These are phyloP conservation scores for Turritis glabra DNA, from an alignment of 345 rosid species.

Conservation along the genomic window DNA sequence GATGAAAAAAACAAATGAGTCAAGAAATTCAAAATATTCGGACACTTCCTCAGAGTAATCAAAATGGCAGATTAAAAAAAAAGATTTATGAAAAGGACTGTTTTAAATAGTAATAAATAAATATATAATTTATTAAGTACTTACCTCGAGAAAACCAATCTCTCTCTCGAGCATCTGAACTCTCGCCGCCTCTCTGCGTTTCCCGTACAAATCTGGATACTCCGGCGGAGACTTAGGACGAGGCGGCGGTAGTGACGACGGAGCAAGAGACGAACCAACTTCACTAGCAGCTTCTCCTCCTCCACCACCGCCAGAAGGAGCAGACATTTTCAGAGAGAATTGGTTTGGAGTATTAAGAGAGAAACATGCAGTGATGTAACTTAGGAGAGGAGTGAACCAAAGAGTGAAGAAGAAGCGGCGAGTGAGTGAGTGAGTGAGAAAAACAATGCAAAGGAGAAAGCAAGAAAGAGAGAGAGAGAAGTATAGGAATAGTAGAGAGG, in stretches of 20 bases:
- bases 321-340: constrained; percentile 43
- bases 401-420: constrained; percentile 38
- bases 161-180: constrained; percentile 92
- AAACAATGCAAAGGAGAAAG: constrained; percentile 31
- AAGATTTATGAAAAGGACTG: neutral
- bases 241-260: constrained; percentile 63
- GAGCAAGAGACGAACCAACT: constrained; percentile 40
- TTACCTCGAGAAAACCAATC: constrained; percentile 85
- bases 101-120: neutral
- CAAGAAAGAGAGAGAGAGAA: neutral
- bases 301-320: constrained; percentile 30
- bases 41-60: constrained; percentile 31
- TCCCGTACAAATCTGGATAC: constrained; percentile 96
- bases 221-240: constrained; percentile 88
- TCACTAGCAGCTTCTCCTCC: constrained; percentile 22
- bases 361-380: constrained; percentile 9
- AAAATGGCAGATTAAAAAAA: constrained; percentile 29
- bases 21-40: constrained; percentile 36
- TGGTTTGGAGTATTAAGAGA: neutral
- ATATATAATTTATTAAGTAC: neutral
- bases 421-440: constrained; percentile 32
- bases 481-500: neutral
- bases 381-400: neutral
- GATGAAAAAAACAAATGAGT: constrained; percentile 11
- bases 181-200: constrained; percentile 74